Conservation (phyloP, 108 stramenopile genomes). For the Fragilariopsis cylindrus region DNA sequence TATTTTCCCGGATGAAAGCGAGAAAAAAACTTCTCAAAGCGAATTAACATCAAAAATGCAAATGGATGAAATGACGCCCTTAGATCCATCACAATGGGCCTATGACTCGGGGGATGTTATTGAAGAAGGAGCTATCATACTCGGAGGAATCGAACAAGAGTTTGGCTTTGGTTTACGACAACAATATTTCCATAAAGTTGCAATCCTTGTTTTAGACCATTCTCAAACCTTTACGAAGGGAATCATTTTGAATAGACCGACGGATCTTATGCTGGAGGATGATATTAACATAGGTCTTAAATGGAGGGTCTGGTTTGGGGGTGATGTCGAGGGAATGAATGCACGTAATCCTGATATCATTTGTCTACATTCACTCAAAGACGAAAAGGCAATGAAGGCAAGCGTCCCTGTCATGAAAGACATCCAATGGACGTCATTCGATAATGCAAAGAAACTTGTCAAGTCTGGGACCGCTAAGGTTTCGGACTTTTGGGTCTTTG, state of each 20-base stretch:
- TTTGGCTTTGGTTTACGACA: slow-evolving; percentile 81
- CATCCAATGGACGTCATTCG: slow-evolving; percentile 87
- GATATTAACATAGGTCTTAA: slow-evolving; percentile 45
- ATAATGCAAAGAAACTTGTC: slow-evolving; percentile 64
- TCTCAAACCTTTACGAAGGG: slow-evolving; percentile 70
- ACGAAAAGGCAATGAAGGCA: slow-evolving; percentile 47
- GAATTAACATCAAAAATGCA: background rate
- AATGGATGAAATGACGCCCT: slow-evolving; percentile 41
- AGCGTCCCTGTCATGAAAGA: slow-evolving; percentile 79
- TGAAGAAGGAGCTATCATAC: slow-evolving; percentile 79
- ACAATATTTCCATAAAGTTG: slow-evolving; percentile 82
- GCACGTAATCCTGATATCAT: slow-evolving; percentile 67
- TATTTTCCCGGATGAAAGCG: slow-evolving; percentile 39
- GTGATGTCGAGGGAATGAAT: slow-evolving; percentile 72
- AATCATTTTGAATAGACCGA: slow-evolving; percentile 83
- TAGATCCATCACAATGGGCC: slow-evolving; percentile 75
- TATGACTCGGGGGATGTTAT: slow-evolving; percentile 82
- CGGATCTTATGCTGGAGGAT: slow-evolving; percentile 51
- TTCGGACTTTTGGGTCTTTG: slow-evolving; percentile 42
- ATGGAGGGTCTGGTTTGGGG: slow-evolving; percentile 86
- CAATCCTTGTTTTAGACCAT: slow-evolving; percentile 71
- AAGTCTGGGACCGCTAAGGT: slow-evolving; percentile 27
- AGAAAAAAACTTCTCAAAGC: slow-evolving; percentile 3
- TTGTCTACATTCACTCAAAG: slow-evolving; percentile 74
- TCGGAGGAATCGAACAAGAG: slow-evolving; percentile 81